phyloP scores from a whole-genome alignment of 495 filamentous ascomycete genomes.

The Hypoxylon fragiforme region DNA sequence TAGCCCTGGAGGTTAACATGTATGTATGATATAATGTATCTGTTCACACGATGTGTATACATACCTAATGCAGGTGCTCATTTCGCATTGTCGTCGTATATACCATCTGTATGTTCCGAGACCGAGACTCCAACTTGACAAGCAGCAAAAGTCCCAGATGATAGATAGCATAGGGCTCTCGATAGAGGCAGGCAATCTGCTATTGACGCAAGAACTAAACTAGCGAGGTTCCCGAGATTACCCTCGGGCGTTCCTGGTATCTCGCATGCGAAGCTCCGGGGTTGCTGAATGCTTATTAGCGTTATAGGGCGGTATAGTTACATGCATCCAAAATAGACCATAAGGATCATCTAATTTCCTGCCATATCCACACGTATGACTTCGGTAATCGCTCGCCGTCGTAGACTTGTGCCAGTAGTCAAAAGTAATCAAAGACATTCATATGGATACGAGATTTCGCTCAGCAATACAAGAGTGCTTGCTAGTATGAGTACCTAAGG shows the following conservation, averaged over 20 bases:
- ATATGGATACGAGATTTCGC: conserved; percentile 30
- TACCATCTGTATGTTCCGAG: too few species aligned
- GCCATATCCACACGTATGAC: conserved; percentile 11
- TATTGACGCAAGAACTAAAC: background rate
- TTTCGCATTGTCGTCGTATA: too few species aligned
- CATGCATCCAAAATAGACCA: too few species aligned
- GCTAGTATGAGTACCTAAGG: too few species aligned
- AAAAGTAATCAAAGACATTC: too few species aligned
- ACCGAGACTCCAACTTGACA: background rate
- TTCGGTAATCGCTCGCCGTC: conserved; percentile 8
- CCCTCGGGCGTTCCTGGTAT: conserved; percentile 9
- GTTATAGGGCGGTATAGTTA: background rate
- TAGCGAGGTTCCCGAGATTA: conserved; percentile 3
- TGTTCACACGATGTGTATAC: too few species aligned
- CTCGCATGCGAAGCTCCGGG: conserved; percentile 18
- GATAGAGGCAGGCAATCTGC: background rate
- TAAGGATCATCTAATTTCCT: conserved; percentile 23
- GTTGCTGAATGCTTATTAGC: conserved; percentile 9
- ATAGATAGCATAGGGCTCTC: background rate
- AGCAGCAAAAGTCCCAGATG: background rate
- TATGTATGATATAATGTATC: too few species aligned
- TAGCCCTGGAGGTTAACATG: too few species aligned
- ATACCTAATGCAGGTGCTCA: too few species aligned
- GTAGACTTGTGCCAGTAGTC: too few species aligned
- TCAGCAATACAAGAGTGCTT: conserved; percentile 18